A percentile compares a stretch with the other conserved stretches of the same genome.
phyloP scores from a whole-genome alignment of 1,139 yeast species.

The Blastobotrys illinoisensis region DNA sequence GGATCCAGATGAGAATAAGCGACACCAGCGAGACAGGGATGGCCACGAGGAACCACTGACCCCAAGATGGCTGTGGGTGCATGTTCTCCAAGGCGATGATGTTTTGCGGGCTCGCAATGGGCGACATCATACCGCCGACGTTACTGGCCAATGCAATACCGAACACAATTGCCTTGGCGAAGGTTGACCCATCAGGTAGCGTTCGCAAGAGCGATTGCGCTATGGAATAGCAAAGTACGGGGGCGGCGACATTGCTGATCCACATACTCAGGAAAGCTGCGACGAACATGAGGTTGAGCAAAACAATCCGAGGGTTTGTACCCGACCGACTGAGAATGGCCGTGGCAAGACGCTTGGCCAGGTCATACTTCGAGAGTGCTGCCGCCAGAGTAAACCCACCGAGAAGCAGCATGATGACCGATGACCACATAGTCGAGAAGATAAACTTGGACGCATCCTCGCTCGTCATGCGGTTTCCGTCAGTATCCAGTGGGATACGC shows the following conservation, averaged over 20 bases:
- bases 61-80: conserved; percentile 92
- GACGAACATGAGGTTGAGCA: conserved; percentile 76
- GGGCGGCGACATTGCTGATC: conserved; percentile 96
- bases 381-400: conserved; percentile 97
- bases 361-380: conserved; percentile 81
- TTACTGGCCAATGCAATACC: conserved; percentile 92
- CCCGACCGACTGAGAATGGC: conserved; percentile 78
- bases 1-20: conserved; percentile 62
- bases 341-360: conserved; percentile 81
- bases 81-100: conserved; percentile 82
- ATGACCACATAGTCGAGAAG: conserved; percentile 88
- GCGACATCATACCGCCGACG: conserved; percentile 94
- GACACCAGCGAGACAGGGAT: conserved; percentile 69
- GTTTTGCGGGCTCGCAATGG: conserved; percentile 93
- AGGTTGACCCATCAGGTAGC: conserved; percentile 68
- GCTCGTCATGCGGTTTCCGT: conserved; percentile 50
- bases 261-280: conserved; percentile 87
- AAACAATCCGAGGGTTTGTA: conserved; percentile 70
- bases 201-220: conserved; percentile 84
- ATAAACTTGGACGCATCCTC: conserved; percentile 69
- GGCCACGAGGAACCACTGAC: conserved; percentile 85
- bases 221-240: conserved; percentile 83
- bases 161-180: conserved; percentile 75
- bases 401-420: conserved; percentile 77
- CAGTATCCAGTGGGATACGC: conserved; percentile 57